These are phyloP conservation scores for Eragrostis nindensis DNA, from an alignment of 176 grass and related monocot genomes.

Conservation along the genomic window DNA sequence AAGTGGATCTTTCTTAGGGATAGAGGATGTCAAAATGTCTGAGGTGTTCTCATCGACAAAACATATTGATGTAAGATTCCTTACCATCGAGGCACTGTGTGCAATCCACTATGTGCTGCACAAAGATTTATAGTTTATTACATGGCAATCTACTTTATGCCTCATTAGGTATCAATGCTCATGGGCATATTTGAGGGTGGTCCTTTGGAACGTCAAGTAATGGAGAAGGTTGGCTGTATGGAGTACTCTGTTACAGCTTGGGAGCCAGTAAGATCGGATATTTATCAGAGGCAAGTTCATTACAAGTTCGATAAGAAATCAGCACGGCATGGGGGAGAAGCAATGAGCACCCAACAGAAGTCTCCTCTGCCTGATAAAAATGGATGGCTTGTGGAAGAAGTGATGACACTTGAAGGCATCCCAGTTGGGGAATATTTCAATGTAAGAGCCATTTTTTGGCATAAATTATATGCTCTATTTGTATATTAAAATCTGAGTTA, in stretches of 20 bases:
- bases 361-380: conserved; percentile 67
- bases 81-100: conserved; percentile 17
- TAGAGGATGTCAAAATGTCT: conserved; percentile 80
- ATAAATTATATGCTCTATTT: conserved; percentile 4
- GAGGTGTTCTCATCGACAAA: conserved; percentile 71
- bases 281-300: conserved; percentile 84
- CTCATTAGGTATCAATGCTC: conserved; percentile 63
- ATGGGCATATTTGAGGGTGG: conserved; percentile 87
- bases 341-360: conserved; percentile 88
- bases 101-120: conserved; percentile 11
- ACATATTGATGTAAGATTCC: conserved; percentile 72
- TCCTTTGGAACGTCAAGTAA: conserved; percentile 63
- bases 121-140: background rate
- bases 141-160: conserved; percentile 34
- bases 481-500: background rate
- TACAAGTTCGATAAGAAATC: conserved; percentile 76
- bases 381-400: conserved; percentile 91
- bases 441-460: conserved; percentile 48
- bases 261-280: conserved; percentile 71
- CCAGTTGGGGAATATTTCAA: conserved; percentile 75
- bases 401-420: conserved; percentile 69
- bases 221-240: conserved; percentile 87
- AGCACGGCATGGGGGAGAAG: conserved; percentile 52
- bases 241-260: conserved; percentile 83
- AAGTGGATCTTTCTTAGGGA: conserved; percentile 76